Percentiles rank a stretch among this genome's conserved stretches.
These are phyloP conservation scores for Spathaspora girioi DNA, from an alignment of 805 yeast genomes.

Conservation along the genomic window DNA sequence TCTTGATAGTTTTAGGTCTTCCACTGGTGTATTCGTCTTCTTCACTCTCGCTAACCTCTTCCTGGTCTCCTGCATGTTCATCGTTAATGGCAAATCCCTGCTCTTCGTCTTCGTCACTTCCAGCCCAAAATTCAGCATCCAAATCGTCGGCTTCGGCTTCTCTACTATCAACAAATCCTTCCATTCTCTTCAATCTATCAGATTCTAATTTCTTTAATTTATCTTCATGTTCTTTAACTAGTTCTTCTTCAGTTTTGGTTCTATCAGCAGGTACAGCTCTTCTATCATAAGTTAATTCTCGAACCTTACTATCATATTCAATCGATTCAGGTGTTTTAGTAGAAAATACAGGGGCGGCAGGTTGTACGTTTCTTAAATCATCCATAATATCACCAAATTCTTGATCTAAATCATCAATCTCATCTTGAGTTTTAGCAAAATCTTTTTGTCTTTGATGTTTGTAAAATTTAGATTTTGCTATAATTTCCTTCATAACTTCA, in stretches of 20 bases:
- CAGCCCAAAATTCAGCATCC: constrained; percentile 63
- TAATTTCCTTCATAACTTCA: constrained; percentile 82
- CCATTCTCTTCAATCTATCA: constrained; percentile 71
- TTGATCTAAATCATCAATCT: constrained; percentile 67
- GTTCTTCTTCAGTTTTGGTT: constrained; percentile 74
- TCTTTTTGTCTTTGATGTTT: constrained; percentile 71
- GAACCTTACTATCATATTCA: constrained; percentile 63
- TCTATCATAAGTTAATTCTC: constrained; percentile 64
- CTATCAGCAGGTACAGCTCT: constrained; percentile 80
- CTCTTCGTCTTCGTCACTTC: constrained; percentile 42
- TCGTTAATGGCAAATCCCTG: constrained; percentile 36
- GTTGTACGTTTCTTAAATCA: constrained; percentile 34
- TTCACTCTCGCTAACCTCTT: constrained; percentile 27
- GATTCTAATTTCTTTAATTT: constrained; percentile 60
- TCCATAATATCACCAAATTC: constrained; percentile 68
- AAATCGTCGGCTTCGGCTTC: constrained; percentile 66
- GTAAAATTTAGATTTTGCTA: constrained; percentile 76
- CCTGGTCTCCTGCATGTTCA: constrained; percentile 35
- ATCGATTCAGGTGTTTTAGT: constrained; percentile 37
- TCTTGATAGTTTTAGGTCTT: constrained; percentile 8
- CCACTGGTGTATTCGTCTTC: constrained; percentile 9
- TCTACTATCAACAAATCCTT: constrained; percentile 50
- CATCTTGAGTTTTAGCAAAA: constrained; percentile 56
- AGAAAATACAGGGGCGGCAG: constrained; percentile 17
- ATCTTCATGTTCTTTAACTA: constrained; percentile 57